Base-by-base conservation (phyloP, 306 rosid genomes). In the Aeschynomene evenia region DNA sequence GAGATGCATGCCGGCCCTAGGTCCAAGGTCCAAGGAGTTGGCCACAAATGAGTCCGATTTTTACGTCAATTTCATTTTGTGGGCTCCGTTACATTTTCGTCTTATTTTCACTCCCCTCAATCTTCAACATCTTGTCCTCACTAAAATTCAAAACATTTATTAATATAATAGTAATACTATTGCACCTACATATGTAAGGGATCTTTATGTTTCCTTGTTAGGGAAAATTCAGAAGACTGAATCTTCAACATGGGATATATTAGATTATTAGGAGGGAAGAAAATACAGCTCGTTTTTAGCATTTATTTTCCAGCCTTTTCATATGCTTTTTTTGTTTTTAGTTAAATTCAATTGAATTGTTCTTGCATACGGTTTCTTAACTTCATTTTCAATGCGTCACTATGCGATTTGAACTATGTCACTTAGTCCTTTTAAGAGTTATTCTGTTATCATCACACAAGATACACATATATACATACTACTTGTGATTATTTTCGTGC, bases 21-120 rank as follows among this genome's bases (percentile, higher is more conserved):
- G 79, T 50, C 53, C 46, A 48, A 65, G 56, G 28, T 65, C 29
- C 71, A 58, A 16, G 11, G 39, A 73, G 63, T 42, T 73, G 76
- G 61, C 14, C 48, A 40, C 48, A 12, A 40, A 12, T 2, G 31
- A 14, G 34, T 51, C 2, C 13, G 8, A 10, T 36, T 5, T 9
- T 24, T 26, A 19, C 14, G 70, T 9, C 56, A 18, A 9, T 13
- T 46, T 14, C 4, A 34, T 13, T n/a, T 66, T 34, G 85, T 52
- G 64, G 81, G 76, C 58, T 80, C 85, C 76, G 68, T 53, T 61
- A 6, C 5, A 4, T 42, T 24, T 75, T 59, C 33, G 42, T 33
- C 28, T 3, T 58, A 64, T 57, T 65, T 39, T 43, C 39, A 11
- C 28, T 15, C 9, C 45, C 6, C 62, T 31, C 54, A 70, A 62